Base-by-base conservation (phyloP, 1,139 yeast genomes). In the Kurtzmaniella quercitrusa region DNA sequence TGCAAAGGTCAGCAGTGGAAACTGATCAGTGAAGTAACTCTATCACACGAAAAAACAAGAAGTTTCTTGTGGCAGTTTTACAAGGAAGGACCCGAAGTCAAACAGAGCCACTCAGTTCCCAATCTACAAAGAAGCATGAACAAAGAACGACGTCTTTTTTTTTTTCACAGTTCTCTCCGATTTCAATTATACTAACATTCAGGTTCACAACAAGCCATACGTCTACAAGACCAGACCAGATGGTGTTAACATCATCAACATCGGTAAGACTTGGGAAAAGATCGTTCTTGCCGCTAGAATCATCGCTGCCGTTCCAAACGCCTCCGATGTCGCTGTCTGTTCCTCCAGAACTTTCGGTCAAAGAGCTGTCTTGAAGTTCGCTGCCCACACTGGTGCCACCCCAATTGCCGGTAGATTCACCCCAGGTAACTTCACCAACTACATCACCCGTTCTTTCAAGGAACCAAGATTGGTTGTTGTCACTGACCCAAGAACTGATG, bases 381-480 rank as follows among this genome's bases (percentile, higher is more conserved):
- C 98, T 72, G 88, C 96, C 66, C 98, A 94, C 93, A 91, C 98
- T 64, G 98, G 98, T 77, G 96, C 98, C 61, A 91, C 98, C 63
- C 94, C 98, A 74, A 91, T 94, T 78, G 98, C 98, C 64, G 98
- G 98, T 78, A 91, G 99, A 82, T 94, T 94, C 89, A 94, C 98
- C 65, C 99, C 99, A 78, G 99, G 99, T 87, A 85, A 88, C 83
- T 94, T 94, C 91, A 94, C 99, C 74, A 94, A 94, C 83, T 94
- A 94, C 83, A 93, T 91, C 83, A 94, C 98, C 78, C 94, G 98
- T 80, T 88, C 98, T 63, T 94, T 93, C 96, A 93, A 91, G 82
- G 99, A 94, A 82, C 99, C 99, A 84, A 88, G 98, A 82, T 84
- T 94, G 74, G 89, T 93, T 74, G 80, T 93, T 66, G 98, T 93